Base-by-base conservation (phyloP, 345 rosid species). In the Aquilaria malaccensis region DNA sequence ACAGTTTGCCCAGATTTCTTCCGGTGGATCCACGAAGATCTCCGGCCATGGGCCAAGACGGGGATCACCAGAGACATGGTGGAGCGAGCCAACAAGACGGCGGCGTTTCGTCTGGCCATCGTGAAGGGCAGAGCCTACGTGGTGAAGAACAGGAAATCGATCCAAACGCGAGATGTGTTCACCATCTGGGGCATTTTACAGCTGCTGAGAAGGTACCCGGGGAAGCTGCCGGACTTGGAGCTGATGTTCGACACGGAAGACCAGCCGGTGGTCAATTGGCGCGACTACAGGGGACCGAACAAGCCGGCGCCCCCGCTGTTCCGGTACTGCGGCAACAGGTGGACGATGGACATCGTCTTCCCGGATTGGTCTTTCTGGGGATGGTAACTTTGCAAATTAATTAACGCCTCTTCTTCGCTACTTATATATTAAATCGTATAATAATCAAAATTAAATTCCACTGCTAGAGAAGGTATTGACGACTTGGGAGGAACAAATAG, bases 321-420 rank as follows among this genome's bases (percentile, higher is more conserved):
- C 60, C 81, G 85, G 50, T 85, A 82, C 64, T 79, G 85, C 55
- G 81, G 77, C 13, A 72, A 73, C 12, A 47, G 56, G 48, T 57
- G 61, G 53, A 70, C 79, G 7, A 13, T 72, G 57, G 80, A 72
- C 50, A 68, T 85, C 2, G 79, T 79, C 29, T 85, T 85, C 30
- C 91, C 91, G 30, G 88, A 82, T 50, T 82, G 91, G 91, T 73
- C 88, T 67, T 82, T 82, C 58, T 85, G 91, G 91, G 91, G 88
- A 32, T 82, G 91, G 91, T 85, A 52, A 51, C 43, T 5, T n/a
- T 4, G 2, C 9, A 32, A 50, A 1, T 22, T 46, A 5, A 49
- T 30, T 7, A 13, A 1, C 0, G 11, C 45, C 43, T 30, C 47
- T 64, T 45, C 0, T 30, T 11, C 49, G 12, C 3, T 11, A 11